phyloP scores from a whole-genome alignment of 1,284 basidiomycete species.

The Tilletia walkeri region DNA sequence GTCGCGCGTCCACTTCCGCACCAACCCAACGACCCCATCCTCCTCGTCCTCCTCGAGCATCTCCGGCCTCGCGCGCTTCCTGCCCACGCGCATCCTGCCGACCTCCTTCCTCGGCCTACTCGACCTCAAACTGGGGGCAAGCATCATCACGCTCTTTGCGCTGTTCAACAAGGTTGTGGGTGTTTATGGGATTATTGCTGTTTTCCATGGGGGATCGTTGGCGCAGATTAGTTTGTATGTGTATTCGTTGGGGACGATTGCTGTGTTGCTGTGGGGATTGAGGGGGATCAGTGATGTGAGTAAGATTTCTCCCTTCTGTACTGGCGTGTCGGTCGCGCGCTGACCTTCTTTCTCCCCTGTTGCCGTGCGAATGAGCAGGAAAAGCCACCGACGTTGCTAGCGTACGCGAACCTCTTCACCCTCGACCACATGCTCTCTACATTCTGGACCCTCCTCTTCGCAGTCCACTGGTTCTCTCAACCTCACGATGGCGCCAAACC shows the following conservation, averaged over 20 bases:
- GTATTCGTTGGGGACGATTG: slow-evolving; percentile 81
- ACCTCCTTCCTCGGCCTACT: slow-evolving; percentile 51
- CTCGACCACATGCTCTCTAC: slow-evolving; percentile 91
- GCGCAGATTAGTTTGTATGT: slow-evolving; percentile 78
- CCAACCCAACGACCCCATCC: not conserved
- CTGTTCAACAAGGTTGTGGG: slow-evolving; percentile 97
- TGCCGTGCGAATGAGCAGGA: slow-evolving; percentile 20
- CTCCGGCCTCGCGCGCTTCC: not conserved
- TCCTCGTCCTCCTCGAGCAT: not conserved
- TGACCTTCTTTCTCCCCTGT: not conserved
- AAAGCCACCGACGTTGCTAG: slow-evolving; percentile 64
- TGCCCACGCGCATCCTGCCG: not conserved
- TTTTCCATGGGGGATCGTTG: slow-evolving; percentile 81
- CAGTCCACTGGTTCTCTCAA: slow-evolving; percentile 69
- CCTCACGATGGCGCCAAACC: slow-evolving; percentile 24
- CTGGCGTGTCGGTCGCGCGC: not conserved
- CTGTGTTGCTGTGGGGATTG: slow-evolving; percentile 82
- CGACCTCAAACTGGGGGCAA: slow-evolving; percentile 53
- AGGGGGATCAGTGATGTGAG: slow-evolving; percentile 75
- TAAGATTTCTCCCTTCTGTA: not conserved
- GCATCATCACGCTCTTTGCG: slow-evolving; percentile 52
- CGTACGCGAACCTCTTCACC: slow-evolving; percentile 87
- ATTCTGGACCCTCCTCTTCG: slow-evolving; percentile 86
- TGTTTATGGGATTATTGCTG: slow-evolving; percentile 88
- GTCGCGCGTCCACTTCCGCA: slow-evolving; percentile 13